Conservation (phyloP, 2,329 filamentous ascomycete genomes). For the Cladorrhinum sp. region DNA sequence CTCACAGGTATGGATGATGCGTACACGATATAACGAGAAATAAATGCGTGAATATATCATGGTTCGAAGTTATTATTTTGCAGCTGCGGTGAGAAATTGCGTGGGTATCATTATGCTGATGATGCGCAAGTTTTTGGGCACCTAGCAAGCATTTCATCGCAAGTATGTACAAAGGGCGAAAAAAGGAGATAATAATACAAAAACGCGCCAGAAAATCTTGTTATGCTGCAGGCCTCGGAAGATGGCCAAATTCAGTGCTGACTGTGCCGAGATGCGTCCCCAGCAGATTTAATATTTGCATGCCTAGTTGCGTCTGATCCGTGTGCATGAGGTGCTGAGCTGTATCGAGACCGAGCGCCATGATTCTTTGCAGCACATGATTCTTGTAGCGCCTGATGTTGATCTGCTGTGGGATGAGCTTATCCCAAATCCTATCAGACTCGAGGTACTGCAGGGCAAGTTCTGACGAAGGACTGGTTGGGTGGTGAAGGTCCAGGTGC, state of each 20-base stretch:
- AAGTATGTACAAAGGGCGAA: neutral
- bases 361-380: conserved; percentile 30
- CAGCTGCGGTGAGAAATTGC: neutral
- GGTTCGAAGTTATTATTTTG: neutral
- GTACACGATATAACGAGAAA: conserved; percentile 5
- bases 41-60: neutral
- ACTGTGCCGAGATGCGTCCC: neutral
- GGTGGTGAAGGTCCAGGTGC: conserved; percentile 55
- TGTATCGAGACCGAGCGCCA: conserved; percentile 46
- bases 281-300: conserved; percentile 34
- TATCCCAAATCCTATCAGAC: conserved; percentile 16
- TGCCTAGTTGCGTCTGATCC: conserved; percentile 41
- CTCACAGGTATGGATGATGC: neutral
- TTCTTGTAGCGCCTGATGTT: conserved; percentile 12
- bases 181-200: neutral
- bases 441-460: conserved; percentile 48
- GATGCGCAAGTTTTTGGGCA: neutral
- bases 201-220: too few species aligned
- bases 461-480: conserved; percentile 45
- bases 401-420: neutral
- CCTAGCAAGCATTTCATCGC: neutral
- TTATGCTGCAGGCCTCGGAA: neutral
- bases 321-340: conserved; percentile 42
- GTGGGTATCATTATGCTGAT: neutral
- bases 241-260: neutral